These are phyloP conservation scores for Exophiala dermatitidis DNA, from an alignment of 2,329 filamentous ascomycete species.

Conservation along the genomic window DNA sequence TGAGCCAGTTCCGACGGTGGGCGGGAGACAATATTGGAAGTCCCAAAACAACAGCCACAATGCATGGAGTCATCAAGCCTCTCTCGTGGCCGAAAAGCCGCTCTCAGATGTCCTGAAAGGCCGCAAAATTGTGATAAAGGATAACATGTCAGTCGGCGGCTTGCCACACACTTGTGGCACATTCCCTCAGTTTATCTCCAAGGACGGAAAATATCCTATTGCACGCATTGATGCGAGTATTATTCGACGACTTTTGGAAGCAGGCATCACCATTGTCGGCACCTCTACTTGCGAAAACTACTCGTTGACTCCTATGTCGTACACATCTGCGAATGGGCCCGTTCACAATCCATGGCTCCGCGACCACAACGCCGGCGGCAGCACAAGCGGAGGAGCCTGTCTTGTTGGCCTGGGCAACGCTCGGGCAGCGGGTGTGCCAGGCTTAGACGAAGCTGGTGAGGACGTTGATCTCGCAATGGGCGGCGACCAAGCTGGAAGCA, in stretches of 20 bases:
- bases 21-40: conserved; percentile 21
- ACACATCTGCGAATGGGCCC: conserved; percentile 33
- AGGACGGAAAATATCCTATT: conserved; percentile 28
- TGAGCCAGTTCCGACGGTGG: conserved; percentile 26
- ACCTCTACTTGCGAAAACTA: conserved; percentile 37
- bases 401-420: conserved; percentile 29
- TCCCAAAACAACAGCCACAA: conserved; percentile 37
- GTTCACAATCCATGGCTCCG: conserved; percentile 34
- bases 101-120: conserved; percentile 27
- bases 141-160: conserved; percentile 34
- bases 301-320: conserved; percentile 34
- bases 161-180: conserved; percentile 35
- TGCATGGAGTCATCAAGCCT: conserved; percentile 38
- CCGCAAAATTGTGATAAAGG: conserved; percentile 33
- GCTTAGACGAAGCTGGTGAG: conserved; percentile 27
- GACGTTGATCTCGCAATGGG: conserved; percentile 35
- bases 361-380: conserved; percentile 33
- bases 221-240: conserved; percentile 34
- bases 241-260: conserved; percentile 32
- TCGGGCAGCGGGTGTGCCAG: conserved; percentile 14
- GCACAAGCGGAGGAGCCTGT: conserved; percentile 34
- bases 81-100: conserved; percentile 28
- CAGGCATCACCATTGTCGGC: conserved; percentile 33
- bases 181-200: conserved; percentile 29
- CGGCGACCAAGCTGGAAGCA: conserved; percentile 37